phyloP scores from a whole-genome alignment of 208 protist genomes.

The Sergeia podlipaevii region DNA sequence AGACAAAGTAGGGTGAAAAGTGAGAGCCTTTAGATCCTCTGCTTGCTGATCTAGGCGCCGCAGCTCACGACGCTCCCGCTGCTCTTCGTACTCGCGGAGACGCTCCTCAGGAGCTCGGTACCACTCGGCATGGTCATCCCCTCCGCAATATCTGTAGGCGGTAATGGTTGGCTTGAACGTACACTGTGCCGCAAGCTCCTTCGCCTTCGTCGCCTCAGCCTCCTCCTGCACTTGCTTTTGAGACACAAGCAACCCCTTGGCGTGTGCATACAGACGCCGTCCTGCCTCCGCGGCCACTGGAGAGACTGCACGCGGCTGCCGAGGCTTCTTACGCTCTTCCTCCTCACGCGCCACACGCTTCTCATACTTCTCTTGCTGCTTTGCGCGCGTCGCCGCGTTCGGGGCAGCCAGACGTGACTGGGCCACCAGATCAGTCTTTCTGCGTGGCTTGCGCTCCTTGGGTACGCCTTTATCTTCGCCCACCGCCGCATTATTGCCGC shows the following conservation, averaged over 20 bases:
- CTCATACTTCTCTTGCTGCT: conserved; percentile 53
- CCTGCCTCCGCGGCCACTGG: conserved; percentile 41
- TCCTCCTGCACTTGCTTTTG: conserved; percentile 19
- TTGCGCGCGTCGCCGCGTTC: conserved; percentile 18
- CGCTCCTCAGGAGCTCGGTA: conserved; percentile 35
- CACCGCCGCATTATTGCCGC: background rate
- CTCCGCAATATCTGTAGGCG: conserved; percentile 26
- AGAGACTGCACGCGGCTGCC: conserved; percentile 9
- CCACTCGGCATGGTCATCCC: conserved; percentile 12
- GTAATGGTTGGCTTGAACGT: conserved; percentile 71
- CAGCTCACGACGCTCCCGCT: conserved; percentile 21
- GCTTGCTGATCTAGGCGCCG: conserved; percentile 27
- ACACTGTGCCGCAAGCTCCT: conserved; percentile 27
- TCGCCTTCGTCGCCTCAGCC: conserved; percentile 6
- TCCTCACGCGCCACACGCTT: conserved; percentile 33
- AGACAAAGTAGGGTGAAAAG: conserved; percentile 58
- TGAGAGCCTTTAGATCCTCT: conserved; percentile 25
- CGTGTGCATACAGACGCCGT: conserved; percentile 46
- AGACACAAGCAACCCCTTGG: conserved; percentile 12
- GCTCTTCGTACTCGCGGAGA: conserved; percentile 23
- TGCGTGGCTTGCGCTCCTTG: conserved; percentile 10
- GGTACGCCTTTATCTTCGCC: background rate
- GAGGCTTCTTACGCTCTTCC: conserved; percentile 11
- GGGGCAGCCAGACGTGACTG: conserved; percentile 28
- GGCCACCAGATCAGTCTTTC: conserved; percentile 20